Evolutionary conservation across 345 rosid genomes (phyloP).

Genomic region (Schrenkiella parvula): DNA sequence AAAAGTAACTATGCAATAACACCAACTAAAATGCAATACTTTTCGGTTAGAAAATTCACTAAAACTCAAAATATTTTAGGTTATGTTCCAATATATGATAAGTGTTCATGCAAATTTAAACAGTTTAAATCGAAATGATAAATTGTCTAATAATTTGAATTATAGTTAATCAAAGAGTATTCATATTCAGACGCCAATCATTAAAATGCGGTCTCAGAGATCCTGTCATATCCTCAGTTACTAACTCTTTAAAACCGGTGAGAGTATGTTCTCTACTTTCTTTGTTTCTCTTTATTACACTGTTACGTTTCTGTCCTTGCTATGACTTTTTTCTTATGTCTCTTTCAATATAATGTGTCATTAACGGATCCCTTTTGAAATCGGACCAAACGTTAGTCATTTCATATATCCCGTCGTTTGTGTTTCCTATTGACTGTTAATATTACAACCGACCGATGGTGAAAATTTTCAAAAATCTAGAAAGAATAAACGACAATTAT

Average conservation of each 20-base stretch:
- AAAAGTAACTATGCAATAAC: neutral
- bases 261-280: too few relatives aligned
- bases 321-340: too few relatives aligned
- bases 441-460: neutral
- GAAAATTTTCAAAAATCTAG: neutral
- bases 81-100: neutral
- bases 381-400: too few relatives aligned
- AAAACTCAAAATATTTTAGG: neutral
- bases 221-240: neutral
- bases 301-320: too few relatives aligned
- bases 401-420: too few relatives aligned
- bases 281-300: too few relatives aligned
- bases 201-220: neutral
- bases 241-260: neutral
- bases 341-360: too few relatives aligned
- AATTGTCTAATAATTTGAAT: too few relatives aligned
- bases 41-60: neutral
- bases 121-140: neutral
- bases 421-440: too few relatives aligned
- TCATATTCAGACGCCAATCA: too few relatives aligned
- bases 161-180: too few relatives aligned
- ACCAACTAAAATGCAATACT: neutral
- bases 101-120: neutral
- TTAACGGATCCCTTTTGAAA: neutral
- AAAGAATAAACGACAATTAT: too few relatives aligned